These are phyloP conservation scores for Narthecium ossifragum DNA, from an alignment of 106 monocot species.

Conservation along the genomic window DNA sequence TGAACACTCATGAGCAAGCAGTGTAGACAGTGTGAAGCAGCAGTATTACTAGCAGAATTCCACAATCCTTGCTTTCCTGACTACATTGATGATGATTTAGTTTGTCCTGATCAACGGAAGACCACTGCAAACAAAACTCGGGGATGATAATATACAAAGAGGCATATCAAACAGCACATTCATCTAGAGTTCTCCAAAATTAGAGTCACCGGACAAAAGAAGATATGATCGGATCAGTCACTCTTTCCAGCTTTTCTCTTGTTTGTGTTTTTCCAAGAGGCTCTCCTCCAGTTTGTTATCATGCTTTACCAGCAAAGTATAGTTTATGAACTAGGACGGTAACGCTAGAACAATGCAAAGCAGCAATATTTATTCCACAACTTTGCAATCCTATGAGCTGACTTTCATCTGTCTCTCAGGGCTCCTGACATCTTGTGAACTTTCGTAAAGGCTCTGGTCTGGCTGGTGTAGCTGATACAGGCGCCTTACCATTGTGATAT, in stretches of 20 bases:
- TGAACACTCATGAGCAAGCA: no score
- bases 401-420: constrained; percentile 7
- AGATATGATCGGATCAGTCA: not conserved
- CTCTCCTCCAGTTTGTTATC: not conserved
- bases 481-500: not conserved
- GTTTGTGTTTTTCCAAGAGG: not conserved
- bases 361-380: constrained; percentile 26
- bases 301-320: not conserved
- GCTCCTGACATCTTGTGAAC: not conserved
- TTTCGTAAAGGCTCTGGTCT: not conserved
- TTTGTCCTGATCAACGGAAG: no score
- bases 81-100: no score
- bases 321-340: not conserved
- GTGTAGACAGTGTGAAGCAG: no score
- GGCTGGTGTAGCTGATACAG: not conserved
- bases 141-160: not conserved
- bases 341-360: constrained; percentile 11
- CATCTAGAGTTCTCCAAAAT: not conserved
- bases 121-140: no score
- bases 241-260: no score
- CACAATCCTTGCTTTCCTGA: no score
- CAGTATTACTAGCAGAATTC: no score
- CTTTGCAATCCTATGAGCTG: constrained; percentile 13
- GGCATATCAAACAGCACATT: not conserved
- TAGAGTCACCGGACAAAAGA: not conserved